These are phyloP conservation scores for Solanum gracilifrons DNA, from an alignment of 257 asterid genomes.

Conservation along the genomic window DNA sequence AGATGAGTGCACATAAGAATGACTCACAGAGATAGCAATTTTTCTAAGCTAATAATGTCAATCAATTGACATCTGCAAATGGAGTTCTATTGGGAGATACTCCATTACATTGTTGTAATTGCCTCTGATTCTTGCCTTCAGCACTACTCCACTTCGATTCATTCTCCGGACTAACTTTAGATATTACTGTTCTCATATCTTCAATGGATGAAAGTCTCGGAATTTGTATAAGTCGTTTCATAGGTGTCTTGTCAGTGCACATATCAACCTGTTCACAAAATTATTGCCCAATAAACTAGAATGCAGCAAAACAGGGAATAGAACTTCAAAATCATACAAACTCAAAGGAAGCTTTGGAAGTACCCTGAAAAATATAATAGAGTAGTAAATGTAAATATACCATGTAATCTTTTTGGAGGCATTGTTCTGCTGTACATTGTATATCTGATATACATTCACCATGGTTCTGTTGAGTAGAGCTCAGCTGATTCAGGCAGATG, in stretches of 20 bases:
- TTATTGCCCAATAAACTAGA: not conserved
- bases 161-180: constrained; percentile 13
- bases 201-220: constrained; percentile 56
- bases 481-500: constrained; percentile 37
- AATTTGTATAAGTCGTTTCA: constrained; percentile 33
- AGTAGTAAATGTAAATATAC: constrained; percentile 10
- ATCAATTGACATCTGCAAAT: constrained; percentile 44
- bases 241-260: constrained; percentile 39
- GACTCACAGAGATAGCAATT: not conserved
- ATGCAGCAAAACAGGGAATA: not conserved
- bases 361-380: not conserved
- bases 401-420: constrained; percentile 51
- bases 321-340: not conserved
- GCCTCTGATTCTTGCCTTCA: constrained; percentile 26
- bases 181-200: constrained; percentile 43
- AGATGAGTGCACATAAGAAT: not conserved
- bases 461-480: constrained; percentile 26
- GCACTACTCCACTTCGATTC: constrained; percentile 12
- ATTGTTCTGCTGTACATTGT: constrained; percentile 39
- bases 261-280: constrained; percentile 43
- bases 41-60: not conserved
- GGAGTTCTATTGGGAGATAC: constrained; percentile 45
- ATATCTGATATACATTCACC: constrained; percentile 35
- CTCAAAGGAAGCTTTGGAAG: not conserved
- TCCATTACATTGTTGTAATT: not conserved